These are phyloP conservation scores for Lumnitzera littorea DNA, from an alignment of 345 rosid species.

Conservation along the genomic window DNA sequence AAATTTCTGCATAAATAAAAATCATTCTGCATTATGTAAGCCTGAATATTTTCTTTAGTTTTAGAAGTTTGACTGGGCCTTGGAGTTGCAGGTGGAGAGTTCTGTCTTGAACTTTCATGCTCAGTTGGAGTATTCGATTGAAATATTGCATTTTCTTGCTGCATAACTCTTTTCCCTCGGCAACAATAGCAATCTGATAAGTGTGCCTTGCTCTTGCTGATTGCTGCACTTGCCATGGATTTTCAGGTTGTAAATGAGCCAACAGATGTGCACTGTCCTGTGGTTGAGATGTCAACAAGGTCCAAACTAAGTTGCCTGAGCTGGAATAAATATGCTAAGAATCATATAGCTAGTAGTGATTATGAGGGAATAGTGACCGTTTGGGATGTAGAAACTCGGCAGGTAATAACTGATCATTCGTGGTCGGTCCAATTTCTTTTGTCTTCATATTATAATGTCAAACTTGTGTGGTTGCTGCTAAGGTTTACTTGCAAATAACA, in stretches of 20 bases:
- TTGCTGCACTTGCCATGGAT: slow-evolving; percentile 9
- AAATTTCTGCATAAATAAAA: too few relatives aligned
- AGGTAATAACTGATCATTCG: slow-evolving; percentile 32
- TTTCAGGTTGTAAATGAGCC: slow-evolving; percentile 80
- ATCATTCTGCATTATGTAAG: too few relatives aligned
- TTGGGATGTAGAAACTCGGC: slow-evolving; percentile 95
- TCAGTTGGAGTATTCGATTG: too few relatives aligned
- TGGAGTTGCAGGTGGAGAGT: too few relatives aligned
- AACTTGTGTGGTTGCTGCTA: too few relatives aligned
- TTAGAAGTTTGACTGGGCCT: too few relatives aligned
- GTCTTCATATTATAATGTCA: neutral
- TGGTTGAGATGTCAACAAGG: slow-evolving; percentile 93
- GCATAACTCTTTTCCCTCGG: too few relatives aligned
- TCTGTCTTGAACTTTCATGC: too few relatives aligned
- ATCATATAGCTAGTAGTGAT: slow-evolving; percentile 97
- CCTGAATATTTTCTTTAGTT: too few relatives aligned
- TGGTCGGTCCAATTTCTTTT: neutral
- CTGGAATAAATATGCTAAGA: slow-evolving; percentile 91
- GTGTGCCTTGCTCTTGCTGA: neutral
- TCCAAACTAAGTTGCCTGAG: slow-evolving; percentile 97
- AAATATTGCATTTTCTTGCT: too few relatives aligned
- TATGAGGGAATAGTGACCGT: slow-evolving; percentile 98
- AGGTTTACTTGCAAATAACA: too few relatives aligned
- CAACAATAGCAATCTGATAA: too few relatives aligned
- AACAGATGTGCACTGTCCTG: slow-evolving; percentile 71